phyloP scores from a whole-genome alignment of 106 monocot species.

The Acanthochlamys bracteata region DNA sequence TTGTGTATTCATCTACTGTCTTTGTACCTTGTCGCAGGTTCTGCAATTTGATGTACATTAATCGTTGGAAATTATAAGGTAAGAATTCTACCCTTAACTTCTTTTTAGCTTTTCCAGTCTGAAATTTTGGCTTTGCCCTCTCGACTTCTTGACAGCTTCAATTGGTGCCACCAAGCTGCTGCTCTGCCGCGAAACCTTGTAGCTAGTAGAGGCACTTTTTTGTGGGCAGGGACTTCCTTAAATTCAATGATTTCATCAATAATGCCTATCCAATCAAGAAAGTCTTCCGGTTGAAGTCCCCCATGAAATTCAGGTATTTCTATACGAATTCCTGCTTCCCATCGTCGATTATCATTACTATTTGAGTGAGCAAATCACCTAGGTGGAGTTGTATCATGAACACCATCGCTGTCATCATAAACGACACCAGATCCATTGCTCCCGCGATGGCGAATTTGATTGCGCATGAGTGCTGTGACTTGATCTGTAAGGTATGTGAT shows the following conservation, averaged over 20 bases:
- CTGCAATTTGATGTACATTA: conserved; percentile 3
- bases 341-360: not conserved
- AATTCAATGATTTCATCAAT: conserved; percentile 3
- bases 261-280: conserved; percentile 9
- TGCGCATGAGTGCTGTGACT: no score
- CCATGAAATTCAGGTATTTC: conserved; percentile 8
- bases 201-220: not conserved
- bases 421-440: no score
- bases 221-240: not conserved
- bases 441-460: no score
- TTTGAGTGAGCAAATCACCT: no score
- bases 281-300: conserved; percentile 6
- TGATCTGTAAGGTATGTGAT: no score
- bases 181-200: conserved; percentile 1
- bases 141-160: not conserved
- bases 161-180: conserved; percentile 6
- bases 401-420: no score
- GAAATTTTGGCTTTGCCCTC: no score
- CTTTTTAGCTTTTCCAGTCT: no score
- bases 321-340: not conserved
- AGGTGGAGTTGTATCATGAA: no score
- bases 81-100: not conserved
- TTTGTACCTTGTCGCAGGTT: conserved; percentile 1
- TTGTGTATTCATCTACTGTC: conserved; percentile 11
- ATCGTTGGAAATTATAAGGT: conserved; percentile 1